Base-by-base conservation (phyloP, 345 rosid genomes). In the Barbarea vulgaris region DNA sequence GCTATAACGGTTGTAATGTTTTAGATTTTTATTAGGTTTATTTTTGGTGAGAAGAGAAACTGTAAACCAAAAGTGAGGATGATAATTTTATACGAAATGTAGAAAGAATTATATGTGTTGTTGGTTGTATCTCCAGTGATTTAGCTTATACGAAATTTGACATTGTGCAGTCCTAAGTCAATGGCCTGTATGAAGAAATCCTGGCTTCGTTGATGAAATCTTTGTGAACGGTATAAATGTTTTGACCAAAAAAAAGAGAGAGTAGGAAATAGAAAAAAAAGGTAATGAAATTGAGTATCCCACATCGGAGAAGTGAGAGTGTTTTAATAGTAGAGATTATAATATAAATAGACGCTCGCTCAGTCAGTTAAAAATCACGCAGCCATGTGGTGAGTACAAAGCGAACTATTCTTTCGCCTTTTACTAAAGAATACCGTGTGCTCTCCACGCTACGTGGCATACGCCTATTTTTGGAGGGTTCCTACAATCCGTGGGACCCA, bases 1-100 rank as follows among this genome's bases (percentile, higher is more conserved):
- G 67, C 58, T 84, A 60, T 86, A 80, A 79, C 56, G 30, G 8
- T 60, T 34, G 46, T 17, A 9, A 3, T 39, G 46, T 53, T 31
- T 13, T 61, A 69, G 69, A 28, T 14, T 41, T 71, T 89, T 44
- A 0, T 6, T 83, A 83, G 87, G 87, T 59, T 92, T 58, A 76
- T 76, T 76, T 76, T 76, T 76, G 64, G 31, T 69, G 57, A 60
- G 65, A 52, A 44, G 56, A 12, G 12, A 30, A 73, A 57, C 52
- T 58, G 73, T 75, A 59, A 33, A 73, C 56, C 14, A 64, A 4
- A 30, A 28, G 69, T 8, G 42, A 36, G 44, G 52, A 28, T 66
- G 55, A 62, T 30, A 17, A 6, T 46, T 5, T 3, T 39, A 75
- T 39, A 75, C 69, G 13, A 15, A 46, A 13, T 64, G 73, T 69